Evolutionary conservation across 352 stramenopile species (phyloP).

Genomic region (Thalassiosira livingstoniorum): DNA sequence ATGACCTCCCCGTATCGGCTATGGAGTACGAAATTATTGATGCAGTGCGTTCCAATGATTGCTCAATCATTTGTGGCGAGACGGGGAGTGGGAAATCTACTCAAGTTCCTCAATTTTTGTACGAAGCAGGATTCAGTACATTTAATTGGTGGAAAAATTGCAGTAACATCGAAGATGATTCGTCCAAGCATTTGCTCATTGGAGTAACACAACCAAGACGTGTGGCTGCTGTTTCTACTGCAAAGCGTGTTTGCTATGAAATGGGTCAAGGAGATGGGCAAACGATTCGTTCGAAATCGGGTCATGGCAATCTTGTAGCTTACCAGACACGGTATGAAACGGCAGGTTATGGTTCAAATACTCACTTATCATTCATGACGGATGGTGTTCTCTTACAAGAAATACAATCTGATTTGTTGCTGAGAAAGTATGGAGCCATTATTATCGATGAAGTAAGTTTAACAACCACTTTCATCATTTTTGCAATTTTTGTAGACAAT

Average conservation of each 20-base stretch:
- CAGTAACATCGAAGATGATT: slow-evolving; percentile 37
- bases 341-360: slow-evolving; percentile 90
- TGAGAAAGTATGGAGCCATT: slow-evolving; percentile 87
- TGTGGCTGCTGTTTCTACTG: slow-evolving; percentile 97
- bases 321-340: slow-evolving; percentile 99
- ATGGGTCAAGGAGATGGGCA: slow-evolving; percentile 88
- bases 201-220: slow-evolving; percentile 97
- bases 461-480: no score
- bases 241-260: slow-evolving; percentile 97
- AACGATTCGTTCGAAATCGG: slow-evolving; percentile 56
- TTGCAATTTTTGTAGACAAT: no score
- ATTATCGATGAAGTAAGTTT: slow-evolving; percentile 95
- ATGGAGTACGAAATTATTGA: slow-evolving; percentile 99
- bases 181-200: slow-evolving; percentile 82
- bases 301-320: slow-evolving; percentile 87
- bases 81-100: slow-evolving; percentile 98
- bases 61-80: slow-evolving; percentile 98
- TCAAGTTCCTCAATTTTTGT: slow-evolving; percentile 98
- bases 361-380: slow-evolving; percentile 99
- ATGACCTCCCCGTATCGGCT: slow-evolving; percentile 95
- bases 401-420: slow-evolving; percentile 88
- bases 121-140: slow-evolving; percentile 85
- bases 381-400: slow-evolving; percentile 99
- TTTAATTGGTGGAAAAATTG: slow-evolving; percentile 28
- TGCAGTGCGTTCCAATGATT: slow-evolving; percentile 92